Evolutionary conservation across 139 green algal genomes (phyloP), one percentile per base, ranked within the genome.

Genomic region (Picochlorum sp.): DNA sequence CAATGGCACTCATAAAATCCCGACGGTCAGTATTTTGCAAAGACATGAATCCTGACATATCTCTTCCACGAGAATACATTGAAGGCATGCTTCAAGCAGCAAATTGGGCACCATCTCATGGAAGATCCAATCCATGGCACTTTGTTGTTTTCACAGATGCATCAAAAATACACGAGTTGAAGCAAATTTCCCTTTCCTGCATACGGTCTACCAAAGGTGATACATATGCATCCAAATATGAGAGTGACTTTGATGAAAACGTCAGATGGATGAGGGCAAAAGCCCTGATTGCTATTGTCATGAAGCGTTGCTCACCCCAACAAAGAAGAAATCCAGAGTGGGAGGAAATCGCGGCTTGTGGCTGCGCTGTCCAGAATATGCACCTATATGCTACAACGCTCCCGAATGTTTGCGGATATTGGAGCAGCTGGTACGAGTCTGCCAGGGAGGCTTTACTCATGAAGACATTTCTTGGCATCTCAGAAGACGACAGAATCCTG

Each of bases 41-140:
- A n/a, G 47, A 54, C 7, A 54, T 54, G 47, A 13, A 54, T 11
- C 47, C 47, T n/a, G 6, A 54, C 6, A 10, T 20, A 23, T 54
- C 47, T 54, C 10, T 54, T 23, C n/a, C 47, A 20, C n/a, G 20
- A 20, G 7, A 38, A 26, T 16, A 20, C n/a, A 20, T 67, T 38
- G 11, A 38, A n/a, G 28, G 20, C 9, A 37, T 67, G 37, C 62
- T 67, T 23, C 31, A 55, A 56, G 62, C 62, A 21, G 62, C 38
- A n/a, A 38, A 21, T 20, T 67, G 62, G 38, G 62, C 62, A 13
- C 62, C 62, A 38, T 67, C 62, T 38, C 62, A 67, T 38, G 62
- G 44, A 37, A 55, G 62, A 37, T 62, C 62, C 9, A 38, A 67
- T 10, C 62, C 62, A 16, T 60, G 44, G 62, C 41, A 61, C n/a